phyloP scores from a whole-genome alignment of 2,329 filamentous ascomycete species.

The Alternaria consortialis region DNA sequence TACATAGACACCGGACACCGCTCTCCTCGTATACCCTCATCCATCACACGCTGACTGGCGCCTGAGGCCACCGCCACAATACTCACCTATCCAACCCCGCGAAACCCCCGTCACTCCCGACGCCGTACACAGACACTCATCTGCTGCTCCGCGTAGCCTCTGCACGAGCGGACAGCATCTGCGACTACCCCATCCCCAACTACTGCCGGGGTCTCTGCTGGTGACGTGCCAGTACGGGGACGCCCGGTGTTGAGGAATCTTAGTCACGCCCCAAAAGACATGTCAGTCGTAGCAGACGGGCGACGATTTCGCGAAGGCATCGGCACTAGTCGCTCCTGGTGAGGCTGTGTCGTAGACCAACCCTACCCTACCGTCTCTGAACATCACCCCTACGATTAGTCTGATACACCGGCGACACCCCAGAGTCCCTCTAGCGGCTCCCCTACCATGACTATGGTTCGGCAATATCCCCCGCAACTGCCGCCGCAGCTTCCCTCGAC shows the following conservation, averaged over 20 bases:
- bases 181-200: conserved; percentile 11
- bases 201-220: conserved; percentile 43
- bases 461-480: conserved; percentile 48
- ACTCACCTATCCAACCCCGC: conserved; percentile 11
- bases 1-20: conserved; percentile 16
- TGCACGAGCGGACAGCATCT: neutral
- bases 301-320: conserved; percentile 55
- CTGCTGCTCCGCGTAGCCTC: neutral
- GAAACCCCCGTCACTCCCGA: conserved; percentile 6
- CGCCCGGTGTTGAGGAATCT: conserved; percentile 26
- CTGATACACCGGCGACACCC: conserved; percentile 3
- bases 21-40: conserved; percentile 6
- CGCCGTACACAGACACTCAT: neutral
- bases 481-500: conserved; percentile 41
- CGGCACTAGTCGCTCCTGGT: conserved; percentile 53
- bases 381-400: neutral
- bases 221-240: conserved; percentile 31
- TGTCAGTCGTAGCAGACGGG: conserved; percentile 50
- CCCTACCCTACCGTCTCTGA: neutral
- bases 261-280: conserved; percentile 39
- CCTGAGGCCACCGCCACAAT: conserved; percentile 8
- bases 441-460: conserved; percentile 51
- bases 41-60: conserved; percentile 21
- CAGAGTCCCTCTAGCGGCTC: conserved; percentile 15
- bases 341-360: conserved; percentile 36